Evolutionary conservation across 2,329 filamentous ascomycete species (phyloP).

Genomic region (Pseudomassariella vexata): DNA sequence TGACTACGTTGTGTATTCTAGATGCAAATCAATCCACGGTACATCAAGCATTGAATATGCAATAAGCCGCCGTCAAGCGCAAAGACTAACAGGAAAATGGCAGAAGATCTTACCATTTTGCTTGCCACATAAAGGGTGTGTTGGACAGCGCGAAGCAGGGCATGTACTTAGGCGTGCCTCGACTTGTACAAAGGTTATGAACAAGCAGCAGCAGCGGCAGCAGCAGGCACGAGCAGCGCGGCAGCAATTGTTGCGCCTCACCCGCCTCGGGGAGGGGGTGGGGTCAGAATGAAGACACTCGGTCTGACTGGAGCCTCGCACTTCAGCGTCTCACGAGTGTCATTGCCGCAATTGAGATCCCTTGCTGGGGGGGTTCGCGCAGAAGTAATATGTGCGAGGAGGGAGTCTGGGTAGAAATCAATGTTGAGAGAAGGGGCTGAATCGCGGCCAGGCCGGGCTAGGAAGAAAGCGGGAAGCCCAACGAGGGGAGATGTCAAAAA

Average conservation of each 20-base stretch:
- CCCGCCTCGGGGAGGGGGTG: slow-evolving; percentile 22
- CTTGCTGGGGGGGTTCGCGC: slow-evolving; percentile 3
- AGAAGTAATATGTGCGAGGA: slow-evolving; percentile 1
- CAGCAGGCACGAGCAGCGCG: no score
- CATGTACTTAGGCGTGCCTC: slow-evolving; percentile 20
- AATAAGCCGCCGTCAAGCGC: slow-evolving; percentile 24
- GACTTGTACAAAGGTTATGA: slow-evolving; percentile 17
- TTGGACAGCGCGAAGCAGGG: slow-evolving; percentile 25
- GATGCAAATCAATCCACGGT: slow-evolving; percentile 25
- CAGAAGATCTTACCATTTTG: slow-evolving; percentile 29
- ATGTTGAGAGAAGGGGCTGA: slow-evolving; percentile 4
- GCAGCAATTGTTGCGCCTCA: slow-evolving; percentile 27
- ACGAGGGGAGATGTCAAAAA: slow-evolving; percentile 4
- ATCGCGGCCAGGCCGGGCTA: slow-evolving; percentile 1
- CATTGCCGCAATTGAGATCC: slow-evolving; percentile 3
- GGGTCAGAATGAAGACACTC: slow-evolving; percentile 11
- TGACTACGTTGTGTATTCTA: slow-evolving; percentile 30
- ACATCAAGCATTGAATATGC: slow-evolving; percentile 21
- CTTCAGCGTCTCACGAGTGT: slow-evolving; percentile 6
- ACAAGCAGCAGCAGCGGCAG: slow-evolving; percentile 8
- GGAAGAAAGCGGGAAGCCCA: slow-evolving; percentile 6
- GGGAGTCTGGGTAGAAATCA: slow-evolving; percentile 5
- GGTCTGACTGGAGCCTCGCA: slow-evolving; percentile 3
- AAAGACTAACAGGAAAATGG: slow-evolving; percentile 16
- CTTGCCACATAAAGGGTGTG: slow-evolving; percentile 24